phyloP scores from a whole-genome alignment of 2,329 filamentous ascomycete genomes.

The Fonsecaea nubica region DNA sequence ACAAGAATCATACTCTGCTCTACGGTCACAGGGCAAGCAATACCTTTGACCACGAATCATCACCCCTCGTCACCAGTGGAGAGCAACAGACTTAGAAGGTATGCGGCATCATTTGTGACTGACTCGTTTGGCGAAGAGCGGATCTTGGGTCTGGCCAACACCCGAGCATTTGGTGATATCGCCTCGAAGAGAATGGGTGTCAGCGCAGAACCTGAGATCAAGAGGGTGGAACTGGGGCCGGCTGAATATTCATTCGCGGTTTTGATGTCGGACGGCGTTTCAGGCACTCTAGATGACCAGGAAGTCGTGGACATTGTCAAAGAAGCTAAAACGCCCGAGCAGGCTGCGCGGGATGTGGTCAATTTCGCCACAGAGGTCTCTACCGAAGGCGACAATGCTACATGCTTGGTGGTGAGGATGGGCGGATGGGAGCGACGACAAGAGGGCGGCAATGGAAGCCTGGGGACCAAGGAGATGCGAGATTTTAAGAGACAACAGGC shows the following conservation, averaged over 20 bases:
- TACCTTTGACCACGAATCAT: slow-evolving; percentile 87
- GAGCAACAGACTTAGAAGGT: slow-evolving; percentile 80
- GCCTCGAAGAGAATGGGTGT: slow-evolving; percentile 90
- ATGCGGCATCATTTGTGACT: slow-evolving; percentile 84
- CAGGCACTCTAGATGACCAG: slow-evolving; percentile 83
- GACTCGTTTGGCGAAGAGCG: slow-evolving; percentile 98
- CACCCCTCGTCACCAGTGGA: slow-evolving; percentile 89
- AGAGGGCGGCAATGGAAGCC: slow-evolving; percentile 85
- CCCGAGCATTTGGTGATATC: slow-evolving; percentile 92
- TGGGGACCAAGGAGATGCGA: slow-evolving; percentile 90
- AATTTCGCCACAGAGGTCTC: slow-evolving; percentile 87
- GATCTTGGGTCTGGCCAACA: slow-evolving; percentile 91
- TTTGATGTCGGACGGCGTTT: slow-evolving; percentile 86
- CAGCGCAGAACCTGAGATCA: slow-evolving; percentile 89
- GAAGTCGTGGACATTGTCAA: slow-evolving; percentile 94
- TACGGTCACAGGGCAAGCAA: slow-evolving; percentile 78
- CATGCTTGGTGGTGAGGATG: slow-evolving; percentile 66
- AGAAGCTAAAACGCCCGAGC: slow-evolving; percentile 87
- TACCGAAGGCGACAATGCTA: slow-evolving; percentile 68
- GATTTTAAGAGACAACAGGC: slow-evolving; percentile 84
- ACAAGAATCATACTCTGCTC: slow-evolving; percentile 89
- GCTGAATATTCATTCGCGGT: slow-evolving; percentile 90
- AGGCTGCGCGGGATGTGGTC: slow-evolving; percentile 79
- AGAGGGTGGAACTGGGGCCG: slow-evolving; percentile 76
- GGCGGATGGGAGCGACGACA: slow-evolving; percentile 68